Evolutionary conservation across 352 stramenopile genomes (phyloP), one percentile per base, ranked within the genome.

Genomic region (Globisporangium iwayamae): DNA sequence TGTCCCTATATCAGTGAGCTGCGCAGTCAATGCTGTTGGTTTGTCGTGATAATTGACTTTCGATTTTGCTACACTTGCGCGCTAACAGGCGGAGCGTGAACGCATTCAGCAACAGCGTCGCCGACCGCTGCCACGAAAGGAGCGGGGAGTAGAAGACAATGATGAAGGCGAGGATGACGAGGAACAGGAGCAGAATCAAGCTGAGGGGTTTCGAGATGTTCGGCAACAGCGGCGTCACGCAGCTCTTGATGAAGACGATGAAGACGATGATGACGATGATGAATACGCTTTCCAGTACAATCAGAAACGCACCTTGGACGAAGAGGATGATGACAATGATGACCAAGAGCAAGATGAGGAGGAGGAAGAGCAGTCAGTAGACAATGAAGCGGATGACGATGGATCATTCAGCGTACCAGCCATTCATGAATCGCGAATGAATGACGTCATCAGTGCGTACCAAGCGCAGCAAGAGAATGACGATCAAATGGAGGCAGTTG

Each of bases 281-380:
- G 65, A 75, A 32, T 67, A 75, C 11, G 57, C 46, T 2, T 76
- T 71, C 10, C 75, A 73, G 60, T 75, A 60, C 55, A 53, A 68
- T 52, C 55, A 39, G 18, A 34, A 20, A 53, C 46, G 10, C 46
- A 5, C 18, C 46, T 7, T 18, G 46, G 22, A 53, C 8, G 20
- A 18, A 13, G 46, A 67, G 20, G 56, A 60, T 7, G 60, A 50
- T n/a, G 28, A n/a, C 4, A 30, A 9, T 0, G 8, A 54, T 9
- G 39, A 69, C 2, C 25, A 65, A 0, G 54, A 66, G 9, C 57
- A 66, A 14, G 20, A 50, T 30, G 30, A 60, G 11, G 22, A 65
- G n/a, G 3, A 50, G 34, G 59, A 66, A 59, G 20, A 56, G 34
- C 34, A 39, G 34, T 9, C 34, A 38, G 41, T n/a, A 18, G 43